Percentiles rank a stretch among this genome's conserved stretches.
Evolutionary conservation across 2,329 filamentous ascomycete genomes (phyloP).

Genomic region (Aspergillus arachidicola): DNA sequence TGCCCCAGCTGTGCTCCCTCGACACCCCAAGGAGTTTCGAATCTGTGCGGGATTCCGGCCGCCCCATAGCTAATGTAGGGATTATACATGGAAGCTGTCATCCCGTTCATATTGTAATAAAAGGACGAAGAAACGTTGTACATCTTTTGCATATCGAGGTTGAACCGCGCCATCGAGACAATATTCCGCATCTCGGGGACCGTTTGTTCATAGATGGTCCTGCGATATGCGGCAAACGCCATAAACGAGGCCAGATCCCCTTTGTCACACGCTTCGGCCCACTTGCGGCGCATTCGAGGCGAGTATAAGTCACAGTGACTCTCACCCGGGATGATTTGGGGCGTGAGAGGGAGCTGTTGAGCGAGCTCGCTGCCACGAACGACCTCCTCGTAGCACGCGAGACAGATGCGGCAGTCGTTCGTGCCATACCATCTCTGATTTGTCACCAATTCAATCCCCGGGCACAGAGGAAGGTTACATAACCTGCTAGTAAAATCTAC

Average conservation of each 20-base stretch:
- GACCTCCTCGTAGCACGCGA: not conserved
- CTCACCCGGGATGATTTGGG: not conserved
- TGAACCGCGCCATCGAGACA: not conserved
- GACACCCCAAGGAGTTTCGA: constrained; percentile 2
- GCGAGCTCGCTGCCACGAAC: not conserved
- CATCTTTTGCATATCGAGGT: not conserved
- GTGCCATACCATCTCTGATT: not conserved
- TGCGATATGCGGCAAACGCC: not conserved
- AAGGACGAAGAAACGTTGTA: not conserved
- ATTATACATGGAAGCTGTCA: not conserved
- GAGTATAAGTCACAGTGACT: not conserved
- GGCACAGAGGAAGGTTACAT: not conserved
- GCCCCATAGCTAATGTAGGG: not conserved
- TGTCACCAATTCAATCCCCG: not conserved
- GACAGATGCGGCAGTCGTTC: not conserved
- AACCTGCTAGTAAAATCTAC: not conserved
- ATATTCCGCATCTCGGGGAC: not conserved
- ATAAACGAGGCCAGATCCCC: not conserved
- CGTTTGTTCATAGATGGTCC: not conserved
- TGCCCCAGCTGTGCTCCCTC: constrained; percentile 2
- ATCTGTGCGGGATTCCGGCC: not conserved
- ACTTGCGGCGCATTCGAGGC: not conserved
- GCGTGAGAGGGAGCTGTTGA: not conserved
- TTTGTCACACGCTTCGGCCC: not conserved
- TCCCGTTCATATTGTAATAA: not conserved